These are phyloP conservation scores for Phytophthora sojae DNA, from an alignment of 352 stramenopile species.

Conservation along the genomic window DNA sequence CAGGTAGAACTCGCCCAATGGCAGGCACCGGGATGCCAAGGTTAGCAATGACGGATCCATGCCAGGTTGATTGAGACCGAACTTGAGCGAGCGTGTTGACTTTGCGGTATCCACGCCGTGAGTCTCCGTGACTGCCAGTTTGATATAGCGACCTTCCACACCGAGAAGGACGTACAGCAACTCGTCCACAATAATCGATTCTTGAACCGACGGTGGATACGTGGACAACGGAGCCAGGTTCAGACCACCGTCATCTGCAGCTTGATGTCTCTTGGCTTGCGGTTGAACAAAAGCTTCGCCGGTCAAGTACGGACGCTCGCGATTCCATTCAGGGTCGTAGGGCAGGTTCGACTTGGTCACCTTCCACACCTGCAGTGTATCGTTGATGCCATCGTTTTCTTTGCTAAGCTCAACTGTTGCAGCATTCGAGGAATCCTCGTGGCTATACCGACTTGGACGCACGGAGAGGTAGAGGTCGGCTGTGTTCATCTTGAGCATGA, in stretches of 20 bases:
- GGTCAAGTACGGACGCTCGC: slow-evolving; percentile 82
- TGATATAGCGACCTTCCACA: slow-evolving; percentile 86
- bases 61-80: slow-evolving; percentile 70
- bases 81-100: slow-evolving; percentile 58
- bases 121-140: slow-evolving; percentile 62
- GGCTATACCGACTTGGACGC: slow-evolving; percentile 25
- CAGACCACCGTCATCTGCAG: slow-evolving; percentile 46
- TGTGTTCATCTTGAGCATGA: slow-evolving; percentile 76
- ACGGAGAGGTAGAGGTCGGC: slow-evolving; percentile 68
- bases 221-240: slow-evolving; percentile 75
- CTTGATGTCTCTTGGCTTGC: slow-evolving; percentile 52
- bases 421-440: slow-evolving; percentile 14
- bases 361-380: slow-evolving; percentile 78
- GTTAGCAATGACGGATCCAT: slow-evolving; percentile 87
- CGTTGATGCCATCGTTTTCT: slow-evolving; percentile 57
- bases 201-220: slow-evolving; percentile 79
- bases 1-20: slow-evolving; percentile 82
- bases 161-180: slow-evolving; percentile 84
- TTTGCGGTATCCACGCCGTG: slow-evolving; percentile 38
- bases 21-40: slow-evolving; percentile 71
- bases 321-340: slow-evolving; percentile 88
- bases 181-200: slow-evolving; percentile 86
- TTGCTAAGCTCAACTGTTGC: slow-evolving; percentile 53
- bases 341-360: slow-evolving; percentile 89
- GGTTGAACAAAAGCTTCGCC: slow-evolving; percentile 66